phyloP scores from a whole-genome alignment of 1,284 basidiomycete species.

The Cerioporus squamosus region DNA sequence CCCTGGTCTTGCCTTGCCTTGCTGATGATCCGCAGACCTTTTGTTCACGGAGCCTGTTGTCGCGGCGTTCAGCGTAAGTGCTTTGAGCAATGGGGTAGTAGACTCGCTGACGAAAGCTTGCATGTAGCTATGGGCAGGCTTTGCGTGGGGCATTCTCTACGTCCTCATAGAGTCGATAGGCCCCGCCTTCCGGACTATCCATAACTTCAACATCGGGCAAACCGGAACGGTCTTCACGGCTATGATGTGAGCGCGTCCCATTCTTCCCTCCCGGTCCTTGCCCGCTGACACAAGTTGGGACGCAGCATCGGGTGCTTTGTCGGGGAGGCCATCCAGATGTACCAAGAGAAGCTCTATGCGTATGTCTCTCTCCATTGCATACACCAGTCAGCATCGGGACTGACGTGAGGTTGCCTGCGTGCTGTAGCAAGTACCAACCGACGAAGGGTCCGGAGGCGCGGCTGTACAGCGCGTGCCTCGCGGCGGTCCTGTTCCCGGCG shows the following conservation, averaged over 20 bases:
- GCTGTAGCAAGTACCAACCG: slow-evolving; percentile 52
- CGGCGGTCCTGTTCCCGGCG: slow-evolving; percentile 62
- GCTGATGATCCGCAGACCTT: slow-evolving; percentile 46
- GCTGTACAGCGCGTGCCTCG: slow-evolving; percentile 68
- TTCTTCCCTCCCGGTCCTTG: not conserved
- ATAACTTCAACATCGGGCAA: slow-evolving; percentile 68
- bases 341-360: slow-evolving; percentile 72
- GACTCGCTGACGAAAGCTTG: not conserved
- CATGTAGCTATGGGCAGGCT: slow-evolving; percentile 71
- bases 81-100: not conserved
- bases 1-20: not conserved
- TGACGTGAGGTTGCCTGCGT: too few relatives aligned
- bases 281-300: not conserved
- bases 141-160: slow-evolving; percentile 81
- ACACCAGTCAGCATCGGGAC: not conserved
- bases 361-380: slow-evolving; percentile 27
- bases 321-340: slow-evolving; percentile 60
- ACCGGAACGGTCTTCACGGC: slow-evolving; percentile 66
- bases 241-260: slow-evolving; percentile 52
- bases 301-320: slow-evolving; percentile 63
- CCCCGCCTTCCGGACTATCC: slow-evolving; percentile 62
- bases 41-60: slow-evolving; percentile 80
- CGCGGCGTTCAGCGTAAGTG: slow-evolving; percentile 67
- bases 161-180: slow-evolving; percentile 70
- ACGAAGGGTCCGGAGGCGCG: slow-evolving; percentile 74